Percentiles rank a stretch among this genome's conserved stretches.
phyloP scores from a whole-genome alignment of 129 eudicot genomes.

The Flaveria sonorensis region DNA sequence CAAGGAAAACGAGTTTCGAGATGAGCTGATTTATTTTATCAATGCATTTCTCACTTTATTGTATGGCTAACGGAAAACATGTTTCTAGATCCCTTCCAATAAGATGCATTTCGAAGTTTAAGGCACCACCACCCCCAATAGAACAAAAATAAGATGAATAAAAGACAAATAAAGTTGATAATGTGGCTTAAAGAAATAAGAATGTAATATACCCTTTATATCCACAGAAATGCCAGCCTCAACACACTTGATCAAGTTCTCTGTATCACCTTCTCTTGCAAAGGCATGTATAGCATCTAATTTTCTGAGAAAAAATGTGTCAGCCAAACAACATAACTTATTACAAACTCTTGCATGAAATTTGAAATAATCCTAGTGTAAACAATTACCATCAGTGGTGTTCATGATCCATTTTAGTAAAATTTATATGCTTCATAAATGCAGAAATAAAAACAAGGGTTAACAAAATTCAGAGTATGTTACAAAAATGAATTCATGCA shows the following conservation, averaged over 20 bases:
- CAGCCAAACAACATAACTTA: slow-evolving; percentile 11
- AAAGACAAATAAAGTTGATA: background rate
- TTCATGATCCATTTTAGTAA: background rate
- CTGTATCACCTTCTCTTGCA: slow-evolving; percentile 93
- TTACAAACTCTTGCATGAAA: slow-evolving; percentile 13
- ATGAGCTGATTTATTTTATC: background rate
- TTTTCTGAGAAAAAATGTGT: slow-evolving; percentile 53
- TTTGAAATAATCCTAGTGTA: slow-evolving; percentile 12
- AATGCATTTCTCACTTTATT: background rate
- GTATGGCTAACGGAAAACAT: background rate
- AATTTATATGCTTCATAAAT: background rate
- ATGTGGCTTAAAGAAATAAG: background rate
- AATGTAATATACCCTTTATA: slow-evolving; percentile 53
- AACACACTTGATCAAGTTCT: slow-evolving; percentile 71
- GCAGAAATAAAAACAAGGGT: background rate
- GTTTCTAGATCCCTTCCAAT: background rate
- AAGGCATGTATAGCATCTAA: slow-evolving; percentile 87
- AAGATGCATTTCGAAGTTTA: background rate
- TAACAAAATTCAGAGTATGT: background rate
- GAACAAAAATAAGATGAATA: background rate
- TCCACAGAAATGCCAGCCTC: slow-evolving; percentile 76
- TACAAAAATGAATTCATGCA: background rate
- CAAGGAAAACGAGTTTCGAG: background rate
- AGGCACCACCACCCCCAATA: background rate
- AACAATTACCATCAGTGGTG: slow-evolving; percentile 11